Evolutionary conservation across 2,329 filamentous ascomycete genomes (phyloP).

Genomic region (Epichloe gansuensis): DNA sequence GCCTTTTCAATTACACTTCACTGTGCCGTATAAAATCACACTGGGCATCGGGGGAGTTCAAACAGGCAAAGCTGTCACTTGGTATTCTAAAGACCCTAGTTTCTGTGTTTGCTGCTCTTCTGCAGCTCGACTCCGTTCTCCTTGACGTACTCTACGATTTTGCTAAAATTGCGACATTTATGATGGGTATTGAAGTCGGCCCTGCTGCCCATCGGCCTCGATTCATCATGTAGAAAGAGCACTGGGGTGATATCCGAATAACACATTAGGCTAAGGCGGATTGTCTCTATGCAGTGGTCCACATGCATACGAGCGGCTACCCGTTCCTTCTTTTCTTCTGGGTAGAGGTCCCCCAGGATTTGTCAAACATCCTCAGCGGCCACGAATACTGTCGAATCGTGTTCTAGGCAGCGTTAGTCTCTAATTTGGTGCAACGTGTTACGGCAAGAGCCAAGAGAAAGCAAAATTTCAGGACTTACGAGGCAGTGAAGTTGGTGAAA

Average conservation of each 20-base stretch:
- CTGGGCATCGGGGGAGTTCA: no score
- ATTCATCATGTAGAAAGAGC: not conserved
- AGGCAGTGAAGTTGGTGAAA: constrained; percentile 1
- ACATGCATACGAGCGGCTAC: not conserved
- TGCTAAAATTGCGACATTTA: not conserved
- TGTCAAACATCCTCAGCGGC: not conserved
- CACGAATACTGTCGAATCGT: not conserved
- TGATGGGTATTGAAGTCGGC: not conserved
- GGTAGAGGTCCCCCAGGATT: not conserved
- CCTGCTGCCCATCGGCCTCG: no score
- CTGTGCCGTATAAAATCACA: no score
- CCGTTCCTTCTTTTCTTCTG: no score
- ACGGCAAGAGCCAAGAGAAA: no score
- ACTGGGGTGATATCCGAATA: constrained; percentile 1
- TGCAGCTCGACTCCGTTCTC: not conserved
- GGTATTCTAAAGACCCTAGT: no score
- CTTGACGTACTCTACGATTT: not conserved
- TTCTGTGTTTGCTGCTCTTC: no score
- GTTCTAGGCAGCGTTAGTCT: not conserved
- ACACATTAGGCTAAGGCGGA: constrained; percentile 1
- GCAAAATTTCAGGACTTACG: not conserved
- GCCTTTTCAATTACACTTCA: no score
- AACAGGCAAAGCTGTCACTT: no score
- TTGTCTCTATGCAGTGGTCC: constrained; percentile 1
- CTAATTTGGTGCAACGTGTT: no score